Conservation (phyloP, 805 yeast genomes). For the Diddensiella transvaalensis region DNA sequence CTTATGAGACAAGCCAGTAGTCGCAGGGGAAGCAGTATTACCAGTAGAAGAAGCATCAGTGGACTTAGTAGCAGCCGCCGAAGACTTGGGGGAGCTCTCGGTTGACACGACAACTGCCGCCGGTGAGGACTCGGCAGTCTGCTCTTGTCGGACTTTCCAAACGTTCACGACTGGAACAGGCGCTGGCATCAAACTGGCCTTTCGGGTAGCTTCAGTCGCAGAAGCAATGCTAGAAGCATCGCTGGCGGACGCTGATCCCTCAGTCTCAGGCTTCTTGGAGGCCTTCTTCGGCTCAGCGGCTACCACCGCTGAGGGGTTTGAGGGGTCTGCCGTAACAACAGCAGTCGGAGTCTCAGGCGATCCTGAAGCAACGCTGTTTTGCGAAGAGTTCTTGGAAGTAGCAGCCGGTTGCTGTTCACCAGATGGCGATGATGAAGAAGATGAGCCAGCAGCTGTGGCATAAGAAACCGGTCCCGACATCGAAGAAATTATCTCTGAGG, state of each 20-base stretch:
- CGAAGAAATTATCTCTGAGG: too few species aligned
- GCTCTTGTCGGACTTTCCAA: slow-evolving; percentile 44
- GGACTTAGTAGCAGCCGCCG: slow-evolving; percentile 7
- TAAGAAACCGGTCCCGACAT: slow-evolving; percentile 26
- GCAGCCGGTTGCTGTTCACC: neutral
- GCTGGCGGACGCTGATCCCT: slow-evolving; percentile 12
- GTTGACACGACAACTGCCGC: slow-evolving; percentile 11
- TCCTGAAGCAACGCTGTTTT: slow-evolving; percentile 22
- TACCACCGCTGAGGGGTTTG: slow-evolving; percentile 45
- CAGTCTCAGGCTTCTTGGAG: slow-evolving; percentile 1
- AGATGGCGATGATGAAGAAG: too few species aligned
- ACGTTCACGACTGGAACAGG: slow-evolving; percentile 60
- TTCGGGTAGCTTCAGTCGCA: slow-evolving; percentile 29
- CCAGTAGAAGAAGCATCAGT: slow-evolving; percentile 4
- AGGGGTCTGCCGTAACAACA: slow-evolving; percentile 27
- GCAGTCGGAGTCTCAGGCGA: slow-evolving; percentile 12
- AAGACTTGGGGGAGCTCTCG: neutral
- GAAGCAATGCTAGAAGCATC: too few species aligned
- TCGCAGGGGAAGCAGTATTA: neutral
- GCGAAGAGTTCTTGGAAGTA: slow-evolving; percentile 11
- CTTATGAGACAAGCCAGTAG: slow-evolving; percentile 5
- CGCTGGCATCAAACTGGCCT: slow-evolving; percentile 52
- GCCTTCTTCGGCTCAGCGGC: slow-evolving; percentile 44
- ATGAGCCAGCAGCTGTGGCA: slow-evolving; percentile 15
- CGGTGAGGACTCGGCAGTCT: slow-evolving; percentile 5